phyloP scores from a whole-genome alignment of 306 rosid genomes.

The Medicago arabica region DNA sequence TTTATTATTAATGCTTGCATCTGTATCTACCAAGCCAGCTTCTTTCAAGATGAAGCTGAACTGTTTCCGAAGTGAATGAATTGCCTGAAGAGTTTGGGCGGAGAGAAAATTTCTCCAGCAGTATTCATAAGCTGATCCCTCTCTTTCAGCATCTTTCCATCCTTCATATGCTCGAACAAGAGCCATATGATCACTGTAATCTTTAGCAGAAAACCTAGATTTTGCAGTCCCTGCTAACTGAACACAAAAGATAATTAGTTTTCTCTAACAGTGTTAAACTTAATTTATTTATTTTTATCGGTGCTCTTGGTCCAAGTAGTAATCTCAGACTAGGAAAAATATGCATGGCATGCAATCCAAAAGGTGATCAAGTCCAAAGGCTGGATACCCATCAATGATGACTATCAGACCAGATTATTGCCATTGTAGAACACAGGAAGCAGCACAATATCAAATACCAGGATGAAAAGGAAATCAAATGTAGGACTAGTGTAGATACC shows the following conservation, averaged over 20 bases:
- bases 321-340: constrained; percentile 12
- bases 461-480: not conserved
- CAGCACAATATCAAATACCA: not conserved
- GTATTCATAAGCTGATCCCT: constrained; percentile 96
- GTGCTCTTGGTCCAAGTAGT: constrained; percentile 38
- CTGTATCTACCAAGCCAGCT: constrained; percentile 80
- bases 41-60: constrained; percentile 88
- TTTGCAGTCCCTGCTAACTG: constrained; percentile 98
- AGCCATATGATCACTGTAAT: constrained; percentile 99
- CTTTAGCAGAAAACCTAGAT: constrained; percentile 97
- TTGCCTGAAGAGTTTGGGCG: constrained; percentile 97
- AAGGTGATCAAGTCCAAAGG: not conserved
- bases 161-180: constrained; percentile 99
- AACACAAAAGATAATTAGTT: constrained; percentile 39
- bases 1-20: constrained; percentile 71
- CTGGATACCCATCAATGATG: not conserved
- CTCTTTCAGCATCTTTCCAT: constrained; percentile 99
- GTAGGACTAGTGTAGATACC: not conserved
- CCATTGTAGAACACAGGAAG: constrained; percentile 22
- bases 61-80: constrained; percentile 93
- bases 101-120: constrained; percentile 99
- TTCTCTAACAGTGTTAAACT: constrained; percentile 7
- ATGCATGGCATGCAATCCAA: constrained; percentile 2
- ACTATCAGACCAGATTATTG: constrained; percentile 8
- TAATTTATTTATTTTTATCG: not conserved